Evolutionary conservation across 805 yeast species (phyloP), one percentile per base, ranked within the genome.

Genomic region (Wickerhamiella nectarea): DNA sequence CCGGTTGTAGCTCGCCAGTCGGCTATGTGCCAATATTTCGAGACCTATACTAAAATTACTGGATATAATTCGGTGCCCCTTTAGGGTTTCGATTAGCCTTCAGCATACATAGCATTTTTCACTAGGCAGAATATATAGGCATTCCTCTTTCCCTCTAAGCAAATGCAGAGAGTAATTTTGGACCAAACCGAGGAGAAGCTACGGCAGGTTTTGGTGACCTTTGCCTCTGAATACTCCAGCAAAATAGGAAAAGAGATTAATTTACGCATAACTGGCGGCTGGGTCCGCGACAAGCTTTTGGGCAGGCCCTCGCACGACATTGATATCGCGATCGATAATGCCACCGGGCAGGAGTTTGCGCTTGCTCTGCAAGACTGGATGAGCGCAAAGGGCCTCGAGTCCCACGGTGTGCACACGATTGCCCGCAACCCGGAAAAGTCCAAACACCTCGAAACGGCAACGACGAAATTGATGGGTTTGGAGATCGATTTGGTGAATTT

Each of bases 381-480:
- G 54, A 54, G 44, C 39, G 47, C 8, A 47, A 55, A 48, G 56
- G 60, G 58, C 8, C 41, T 48, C n/a, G 41, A 59, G 54, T 34
- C 52, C 46, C 22, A 42, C 29, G 65, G 74, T 7, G 70, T 84
- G 26, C 94, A 87, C 57, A 82, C 79, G 46, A 86, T 91, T 49
- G 86, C 82, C 48, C 78, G 78, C 58, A 91, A 93, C 60, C 98
- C 98, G 0, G 96, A 83, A 50, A 89, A 87, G 60, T 81, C 94
- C 1, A 93, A 91, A 63, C 99, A 91, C 65, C 65, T 91, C 52
- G 99, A 91, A 55, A 93, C 99, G 1, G 93, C 96, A 34, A 91
- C 96, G 3, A 86, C 95, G 1, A 81, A 77, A 54, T 61, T 91
- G 9, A 83, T 72, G 55, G 93, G 78, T 1, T 59, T 80, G n/a